Conservation (phyloP, 2,329 filamentous ascomycete species). For the Trichoderma guizhouense region DNA sequence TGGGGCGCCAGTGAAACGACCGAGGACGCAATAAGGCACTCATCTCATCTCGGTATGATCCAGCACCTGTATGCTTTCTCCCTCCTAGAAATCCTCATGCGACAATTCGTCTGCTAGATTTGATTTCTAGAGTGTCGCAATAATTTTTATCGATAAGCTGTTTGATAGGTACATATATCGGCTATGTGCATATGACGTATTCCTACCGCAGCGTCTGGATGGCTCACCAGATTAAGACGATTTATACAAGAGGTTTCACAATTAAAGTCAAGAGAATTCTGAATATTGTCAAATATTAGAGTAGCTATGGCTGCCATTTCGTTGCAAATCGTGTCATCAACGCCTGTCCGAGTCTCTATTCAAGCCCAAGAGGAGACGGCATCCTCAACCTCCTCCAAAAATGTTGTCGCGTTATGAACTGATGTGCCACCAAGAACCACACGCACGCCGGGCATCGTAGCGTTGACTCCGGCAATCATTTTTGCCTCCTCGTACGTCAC, state of each 20-base stretch:
- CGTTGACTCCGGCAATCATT: slow-evolving; percentile 92
- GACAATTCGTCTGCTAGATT: neutral
- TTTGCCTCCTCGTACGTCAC: slow-evolving; percentile 97
- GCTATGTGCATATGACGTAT: slow-evolving; percentile 14
- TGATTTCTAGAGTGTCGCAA: neutral
- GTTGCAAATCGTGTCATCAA: neutral
- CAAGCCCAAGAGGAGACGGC: slow-evolving; percentile 85
- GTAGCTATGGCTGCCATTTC: neutral
- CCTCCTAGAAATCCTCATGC: neutral
- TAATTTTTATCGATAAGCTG: slow-evolving; percentile 1
- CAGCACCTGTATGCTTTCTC: neutral
- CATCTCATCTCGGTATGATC: slow-evolving; percentile 28
- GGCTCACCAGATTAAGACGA: neutral
- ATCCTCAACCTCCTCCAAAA: slow-evolving; percentile 89
- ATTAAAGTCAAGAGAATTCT: neutral
- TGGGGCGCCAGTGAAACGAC: slow-evolving; percentile 22
- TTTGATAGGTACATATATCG: neutral
- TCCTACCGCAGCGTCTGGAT: neutral
- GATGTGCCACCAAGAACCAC: slow-evolving; percentile 86
- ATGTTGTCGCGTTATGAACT: slow-evolving; percentile 82
- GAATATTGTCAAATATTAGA: neutral
- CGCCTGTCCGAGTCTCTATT: slow-evolving; percentile 33
- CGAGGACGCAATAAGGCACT: slow-evolving; percentile 27
- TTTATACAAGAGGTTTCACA: neutral
- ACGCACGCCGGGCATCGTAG: slow-evolving; percentile 79